Evolutionary conservation across 2,329 filamentous ascomycete genomes (phyloP).

Genomic region (Neofusicoccum laricinum): DNA sequence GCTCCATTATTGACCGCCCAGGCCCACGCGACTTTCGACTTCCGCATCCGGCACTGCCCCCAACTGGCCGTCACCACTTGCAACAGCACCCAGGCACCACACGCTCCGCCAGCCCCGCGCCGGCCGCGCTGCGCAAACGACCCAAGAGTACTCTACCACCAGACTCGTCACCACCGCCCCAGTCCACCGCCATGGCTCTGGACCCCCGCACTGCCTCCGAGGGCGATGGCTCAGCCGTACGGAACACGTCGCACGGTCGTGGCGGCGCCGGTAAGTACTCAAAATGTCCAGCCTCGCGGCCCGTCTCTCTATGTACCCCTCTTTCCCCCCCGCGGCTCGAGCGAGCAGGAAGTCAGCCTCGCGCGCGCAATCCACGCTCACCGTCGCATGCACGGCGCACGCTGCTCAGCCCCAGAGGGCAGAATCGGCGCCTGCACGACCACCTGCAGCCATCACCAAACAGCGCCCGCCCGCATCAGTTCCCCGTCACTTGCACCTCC

Average conservation of each 20-base stretch:
- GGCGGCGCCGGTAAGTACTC: slow-evolving; percentile 64
- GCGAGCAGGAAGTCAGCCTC: neutral
- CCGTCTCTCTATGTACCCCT: neutral
- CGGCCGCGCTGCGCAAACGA: neutral
- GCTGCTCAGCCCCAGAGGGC: neutral
- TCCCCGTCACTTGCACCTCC: neutral
- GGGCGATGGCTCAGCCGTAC: slow-evolving; percentile 21
- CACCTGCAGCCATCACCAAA: neutral
- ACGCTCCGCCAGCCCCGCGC: neutral
- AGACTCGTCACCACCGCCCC: neutral
- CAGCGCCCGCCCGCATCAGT: neutral
- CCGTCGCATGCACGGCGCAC: neutral
- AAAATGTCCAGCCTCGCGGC: slow-evolving; percentile 2
- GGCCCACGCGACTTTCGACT: neutral
- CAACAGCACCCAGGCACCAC: neutral
- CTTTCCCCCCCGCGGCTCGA: neutral
- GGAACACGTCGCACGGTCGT: slow-evolving; percentile 63
- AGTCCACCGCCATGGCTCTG: slow-evolving; percentile 2
- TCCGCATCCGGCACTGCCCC: slow-evolving; percentile 1
- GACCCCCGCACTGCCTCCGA: slow-evolving; percentile 21
- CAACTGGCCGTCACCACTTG: neutral
- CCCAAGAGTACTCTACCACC: no score
- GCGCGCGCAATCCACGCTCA: neutral
- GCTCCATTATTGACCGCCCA: neutral
- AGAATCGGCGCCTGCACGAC: neutral